Conservation (phyloP, 2,329 filamentous ascomycete species). For the Biscogniauxia mediterranea region DNA sequence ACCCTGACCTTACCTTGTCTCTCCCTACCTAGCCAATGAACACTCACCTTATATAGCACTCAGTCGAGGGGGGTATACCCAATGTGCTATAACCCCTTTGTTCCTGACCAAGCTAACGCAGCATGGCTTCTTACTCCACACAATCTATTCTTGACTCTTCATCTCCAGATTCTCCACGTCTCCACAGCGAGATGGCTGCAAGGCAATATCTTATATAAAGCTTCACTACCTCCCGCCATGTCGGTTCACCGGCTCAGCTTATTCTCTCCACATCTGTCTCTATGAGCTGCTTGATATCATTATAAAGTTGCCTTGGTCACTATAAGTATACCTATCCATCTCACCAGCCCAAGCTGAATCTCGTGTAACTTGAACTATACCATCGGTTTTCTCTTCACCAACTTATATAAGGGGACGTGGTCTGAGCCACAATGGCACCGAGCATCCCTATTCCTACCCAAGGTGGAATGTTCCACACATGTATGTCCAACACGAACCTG, state of each 20-base stretch:
- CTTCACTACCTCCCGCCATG: constrained; percentile 35
- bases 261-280: constrained; percentile 24
- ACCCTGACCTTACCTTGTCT: constrained; percentile 21
- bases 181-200: constrained; percentile 34
- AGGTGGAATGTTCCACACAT: constrained; percentile 53
- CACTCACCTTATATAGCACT: constrained; percentile 25
- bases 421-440: constrained; percentile 39
- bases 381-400: constrained; percentile 12
- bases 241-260: constrained; percentile 29
- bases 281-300: constrained; percentile 17
- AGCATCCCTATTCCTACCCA: constrained; percentile 47
- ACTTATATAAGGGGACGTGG: constrained; percentile 13
- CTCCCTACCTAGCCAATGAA: constrained; percentile 17
- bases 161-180: constrained; percentile 36
- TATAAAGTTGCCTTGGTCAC: constrained; percentile 11
- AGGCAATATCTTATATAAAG: constrained; percentile 41
- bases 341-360: constrained; percentile 10
- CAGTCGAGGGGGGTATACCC: constrained; percentile 26
- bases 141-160: constrained; percentile 26
- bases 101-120: constrained; percentile 27
- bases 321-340: constrained; percentile 14
- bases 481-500: constrained; percentile 19
- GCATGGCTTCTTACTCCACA: constrained; percentile 29
- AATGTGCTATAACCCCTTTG: constrained; percentile 25
- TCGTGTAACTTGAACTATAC: constrained; percentile 21